A percentile compares a stretch with the other conserved stretches of the same genome.
phyloP scores from a whole-genome alignment of 2,329 filamentous ascomycete species.

The Furcasterigmium sp. region DNA sequence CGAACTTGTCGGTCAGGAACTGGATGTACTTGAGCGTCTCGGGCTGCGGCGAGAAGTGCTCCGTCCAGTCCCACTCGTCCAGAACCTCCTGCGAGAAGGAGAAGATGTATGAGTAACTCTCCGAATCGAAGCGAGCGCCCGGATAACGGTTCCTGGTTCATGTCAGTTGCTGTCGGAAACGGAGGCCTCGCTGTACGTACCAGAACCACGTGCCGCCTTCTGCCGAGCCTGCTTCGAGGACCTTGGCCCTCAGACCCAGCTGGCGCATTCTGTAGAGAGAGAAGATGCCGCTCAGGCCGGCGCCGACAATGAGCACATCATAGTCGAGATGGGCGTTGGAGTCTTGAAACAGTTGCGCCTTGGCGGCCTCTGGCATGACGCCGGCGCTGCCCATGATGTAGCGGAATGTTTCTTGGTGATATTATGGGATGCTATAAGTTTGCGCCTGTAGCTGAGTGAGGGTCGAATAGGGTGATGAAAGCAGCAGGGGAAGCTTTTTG shows the following conservation, averaged over 20 bases:
- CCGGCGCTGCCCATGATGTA: not conserved
- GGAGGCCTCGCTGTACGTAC: conserved; percentile 17
- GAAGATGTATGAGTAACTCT: conserved; percentile 38
- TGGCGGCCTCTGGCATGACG: not conserved
- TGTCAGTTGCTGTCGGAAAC: too few species aligned
- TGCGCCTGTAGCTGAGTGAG: not conserved
- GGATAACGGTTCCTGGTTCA: conserved; percentile 44
- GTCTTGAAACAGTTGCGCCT: not conserved
- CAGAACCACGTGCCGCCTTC: conserved; percentile 42
- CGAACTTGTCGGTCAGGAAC: conserved; percentile 27
- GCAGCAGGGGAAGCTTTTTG: too few species aligned
- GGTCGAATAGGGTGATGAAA: not conserved
- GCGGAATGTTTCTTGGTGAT: too few species aligned
- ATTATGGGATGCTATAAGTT: not conserved
- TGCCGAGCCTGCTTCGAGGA: conserved; percentile 32
- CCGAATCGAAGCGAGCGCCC: conserved; percentile 40
- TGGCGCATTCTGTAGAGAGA: conserved; percentile 33
- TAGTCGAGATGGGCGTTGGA: conserved; percentile 17
- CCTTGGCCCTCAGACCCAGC: conserved; percentile 26
- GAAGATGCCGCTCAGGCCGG: conserved; percentile 34
- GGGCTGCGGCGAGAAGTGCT: conserved; percentile 23
- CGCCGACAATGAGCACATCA: conserved; percentile 33
- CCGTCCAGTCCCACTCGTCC: conserved; percentile 34
- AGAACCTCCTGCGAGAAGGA: conserved; percentile 34
- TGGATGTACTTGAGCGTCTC: conserved; percentile 34